These are phyloP conservation scores for Mucor plumbeus DNA, from an alignment of 371 early-diverging fungal species.

Conservation along the genomic window DNA sequence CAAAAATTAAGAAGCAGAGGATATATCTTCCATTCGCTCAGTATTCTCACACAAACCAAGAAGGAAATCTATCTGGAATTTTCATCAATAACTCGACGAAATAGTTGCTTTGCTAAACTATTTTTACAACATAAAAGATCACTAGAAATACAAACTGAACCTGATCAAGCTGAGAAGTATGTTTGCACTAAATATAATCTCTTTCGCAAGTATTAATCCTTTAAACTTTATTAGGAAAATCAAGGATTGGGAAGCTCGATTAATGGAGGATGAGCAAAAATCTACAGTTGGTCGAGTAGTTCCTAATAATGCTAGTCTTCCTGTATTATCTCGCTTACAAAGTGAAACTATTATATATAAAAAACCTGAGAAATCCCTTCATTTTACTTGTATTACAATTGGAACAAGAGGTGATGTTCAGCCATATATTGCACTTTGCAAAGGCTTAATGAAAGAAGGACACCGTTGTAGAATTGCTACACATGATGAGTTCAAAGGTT, in stretches of 20 bases:
- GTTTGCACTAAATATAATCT: background rate
- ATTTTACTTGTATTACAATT: conserved; percentile 81
- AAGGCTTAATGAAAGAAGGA: conserved; percentile 73
- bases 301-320: conserved; percentile 22
- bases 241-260: conserved; percentile 39
- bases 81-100: conserved; percentile 44
- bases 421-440: conserved; percentile 84
- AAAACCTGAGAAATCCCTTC: conserved; percentile 57
- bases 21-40: conserved; percentile 32
- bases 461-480: conserved; percentile 80
- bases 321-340: conserved; percentile 28
- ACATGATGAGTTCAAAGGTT: conserved; percentile 74
- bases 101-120: conserved; percentile 49
- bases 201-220: background rate
- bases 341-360: conserved; percentile 27
- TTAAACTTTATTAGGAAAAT: conserved; percentile 18
- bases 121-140: conserved; percentile 38
- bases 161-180: conserved; percentile 29
- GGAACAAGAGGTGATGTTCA: conserved; percentile 91
- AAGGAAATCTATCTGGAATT: conserved; percentile 51
- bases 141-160: conserved; percentile 20
- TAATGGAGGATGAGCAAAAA: conserved; percentile 34
- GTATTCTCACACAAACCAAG: conserved; percentile 26
- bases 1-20: conserved; percentile 49
- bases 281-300: conserved; percentile 9